Conservation (phyloP, 345 rosid species). For the Citropsis articulata region DNA sequence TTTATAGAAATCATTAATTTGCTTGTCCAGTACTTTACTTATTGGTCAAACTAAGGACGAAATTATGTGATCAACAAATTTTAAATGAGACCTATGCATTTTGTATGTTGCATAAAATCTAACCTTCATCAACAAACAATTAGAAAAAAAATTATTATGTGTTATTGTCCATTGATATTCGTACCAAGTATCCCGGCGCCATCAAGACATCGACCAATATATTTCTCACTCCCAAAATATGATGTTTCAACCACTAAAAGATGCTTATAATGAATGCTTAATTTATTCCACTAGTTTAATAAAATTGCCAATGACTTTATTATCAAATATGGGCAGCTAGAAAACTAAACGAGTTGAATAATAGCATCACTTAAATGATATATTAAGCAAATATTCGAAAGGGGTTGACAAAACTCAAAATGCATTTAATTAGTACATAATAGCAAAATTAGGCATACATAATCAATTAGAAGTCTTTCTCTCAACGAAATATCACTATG, state of each 20-base stretch:
- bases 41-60: neutral
- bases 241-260: slow-evolving; percentile 4
- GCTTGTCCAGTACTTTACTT: neutral
- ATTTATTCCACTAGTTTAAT: neutral
- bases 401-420: neutral
- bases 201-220: neutral
- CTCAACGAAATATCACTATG: no score
- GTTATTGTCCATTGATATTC: neutral
- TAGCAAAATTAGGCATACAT: neutral
- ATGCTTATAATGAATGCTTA: neutral
- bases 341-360: no score
- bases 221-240: neutral
- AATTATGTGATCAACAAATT: neutral
- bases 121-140: neutral
- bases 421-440: neutral
- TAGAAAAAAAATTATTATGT: neutral
- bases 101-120: neutral
- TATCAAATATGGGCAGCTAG: neutral
- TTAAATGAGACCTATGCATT: neutral
- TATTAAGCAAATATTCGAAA: neutral
- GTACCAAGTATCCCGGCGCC: no score
- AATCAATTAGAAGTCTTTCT: neutral
- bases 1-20: neutral
- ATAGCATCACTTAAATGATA: slow-evolving; percentile 4
- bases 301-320: neutral